Evolutionary conservation across 2,329 filamentous ascomycete genomes (phyloP).

Genomic region (Westerdykella aurantiaca): DNA sequence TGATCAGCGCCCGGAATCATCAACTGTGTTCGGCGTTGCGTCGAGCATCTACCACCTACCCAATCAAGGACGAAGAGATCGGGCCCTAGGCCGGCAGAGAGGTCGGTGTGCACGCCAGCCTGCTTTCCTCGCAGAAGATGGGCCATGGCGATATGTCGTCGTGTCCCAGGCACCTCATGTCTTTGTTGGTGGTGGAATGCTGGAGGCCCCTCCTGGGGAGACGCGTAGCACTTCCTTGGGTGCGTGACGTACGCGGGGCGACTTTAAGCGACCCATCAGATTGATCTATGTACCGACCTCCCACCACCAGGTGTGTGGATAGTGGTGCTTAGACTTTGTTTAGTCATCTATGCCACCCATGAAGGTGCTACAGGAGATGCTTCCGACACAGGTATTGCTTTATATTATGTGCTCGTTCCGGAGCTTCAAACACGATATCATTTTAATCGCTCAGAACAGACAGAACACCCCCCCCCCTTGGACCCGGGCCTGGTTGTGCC

Average conservation of each 20-base stretch:
- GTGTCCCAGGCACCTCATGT: constrained; percentile 19
- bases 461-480: no score
- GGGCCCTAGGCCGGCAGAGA: constrained; percentile 73
- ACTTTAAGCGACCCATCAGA: background rate
- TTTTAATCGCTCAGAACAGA: no score
- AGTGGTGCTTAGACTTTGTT: no score
- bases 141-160: constrained; percentile 55
- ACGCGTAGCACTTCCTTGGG: background rate
- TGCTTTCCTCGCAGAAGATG: constrained; percentile 89
- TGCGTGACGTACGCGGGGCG: background rate
- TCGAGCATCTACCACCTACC: constrained; percentile 39
- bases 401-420: no score
- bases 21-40: no score
- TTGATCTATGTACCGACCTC: no score
- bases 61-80: constrained; percentile 80
- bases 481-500: no score
- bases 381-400: no score
- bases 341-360: no score
- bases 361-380: no score
- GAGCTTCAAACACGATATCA: no score
- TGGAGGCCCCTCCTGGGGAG: background rate
- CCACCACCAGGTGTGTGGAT: no score
- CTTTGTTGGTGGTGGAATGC: constrained; percentile 9
- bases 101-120: constrained; percentile 83
- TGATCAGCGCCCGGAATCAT: constrained; percentile 1